These are phyloP conservation scores for Dendrostoma leiphaemia DNA, from an alignment of 2,329 filamentous ascomycete genomes.

Conservation along the genomic window DNA sequence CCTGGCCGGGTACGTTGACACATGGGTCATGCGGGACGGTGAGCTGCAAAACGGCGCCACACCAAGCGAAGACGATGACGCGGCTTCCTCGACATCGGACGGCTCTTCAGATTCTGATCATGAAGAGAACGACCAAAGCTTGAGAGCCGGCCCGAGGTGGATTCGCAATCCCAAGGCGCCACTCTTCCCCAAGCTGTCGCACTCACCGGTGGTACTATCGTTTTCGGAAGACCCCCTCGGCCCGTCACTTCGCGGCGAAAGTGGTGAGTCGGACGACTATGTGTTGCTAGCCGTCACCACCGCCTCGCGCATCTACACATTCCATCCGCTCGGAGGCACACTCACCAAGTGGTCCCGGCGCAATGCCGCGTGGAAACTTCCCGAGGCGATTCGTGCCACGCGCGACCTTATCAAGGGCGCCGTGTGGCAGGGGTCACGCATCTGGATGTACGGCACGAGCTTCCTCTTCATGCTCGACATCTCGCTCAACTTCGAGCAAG, in stretches of 20 bases:
- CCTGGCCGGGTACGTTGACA: slow-evolving; percentile 81
- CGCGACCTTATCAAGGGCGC: slow-evolving; percentile 80
- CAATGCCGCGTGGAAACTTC: slow-evolving; percentile 75
- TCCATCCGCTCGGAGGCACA: slow-evolving; percentile 74
- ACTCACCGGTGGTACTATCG: slow-evolving; percentile 64
- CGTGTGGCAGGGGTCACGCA: slow-evolving; percentile 74
- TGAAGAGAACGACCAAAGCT: slow-evolving; percentile 32
- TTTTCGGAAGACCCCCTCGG: slow-evolving; percentile 56
- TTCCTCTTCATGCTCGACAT: slow-evolving; percentile 95
- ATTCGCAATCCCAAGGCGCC: slow-evolving; percentile 67
- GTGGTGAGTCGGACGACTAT: slow-evolving; percentile 11
- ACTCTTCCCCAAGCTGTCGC: slow-evolving; percentile 66
- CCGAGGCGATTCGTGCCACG: slow-evolving; percentile 69
- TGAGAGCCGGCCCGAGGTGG: slow-evolving; percentile 63
- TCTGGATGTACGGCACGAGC: slow-evolving; percentile 84
- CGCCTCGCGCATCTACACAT: slow-evolving; percentile 67
- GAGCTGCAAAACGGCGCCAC: slow-evolving; percentile 32
- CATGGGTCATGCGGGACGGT: slow-evolving; percentile 69
- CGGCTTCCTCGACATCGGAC: slow-evolving; percentile 23
- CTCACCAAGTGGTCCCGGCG: slow-evolving; percentile 83
- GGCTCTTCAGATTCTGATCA: slow-evolving; percentile 25
- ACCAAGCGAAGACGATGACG: slow-evolving; percentile 31
- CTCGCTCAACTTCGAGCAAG: slow-evolving; percentile 60
- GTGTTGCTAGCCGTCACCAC: slow-evolving; percentile 47
- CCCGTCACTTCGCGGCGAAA: slow-evolving; percentile 21